Percentiles rank a stretch among this genome's conserved stretches.
Conservation (phyloP, 176 grass and related monocot species). For the Oryza australiensis region DNA sequence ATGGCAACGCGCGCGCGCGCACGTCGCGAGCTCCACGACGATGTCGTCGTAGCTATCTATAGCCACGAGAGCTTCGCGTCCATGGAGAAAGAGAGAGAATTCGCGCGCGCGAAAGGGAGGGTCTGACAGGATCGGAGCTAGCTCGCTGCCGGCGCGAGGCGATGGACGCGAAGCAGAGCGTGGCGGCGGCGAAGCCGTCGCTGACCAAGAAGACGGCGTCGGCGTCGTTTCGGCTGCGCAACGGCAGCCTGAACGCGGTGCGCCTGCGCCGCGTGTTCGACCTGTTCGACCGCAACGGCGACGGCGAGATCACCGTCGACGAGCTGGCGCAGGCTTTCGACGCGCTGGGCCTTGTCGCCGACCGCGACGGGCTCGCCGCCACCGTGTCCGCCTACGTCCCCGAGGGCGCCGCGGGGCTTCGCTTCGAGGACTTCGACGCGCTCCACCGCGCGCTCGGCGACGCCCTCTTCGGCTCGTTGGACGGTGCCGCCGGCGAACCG, state of each 20-base stretch:
- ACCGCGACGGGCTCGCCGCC: conserved; percentile 18
- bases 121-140: not conserved
- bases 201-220: not conserved
- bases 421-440: conserved; percentile 45
- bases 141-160: no score
- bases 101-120: not conserved
- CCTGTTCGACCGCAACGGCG: conserved; percentile 52
- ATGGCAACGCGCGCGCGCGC: not conserved
- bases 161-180: not conserved
- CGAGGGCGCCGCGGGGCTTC: conserved; percentile 25
- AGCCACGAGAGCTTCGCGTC: not conserved
- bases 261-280: conserved; percentile 50
- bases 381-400: conserved; percentile 33
- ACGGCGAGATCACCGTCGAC: conserved; percentile 45
- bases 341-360: conserved; percentile 38
- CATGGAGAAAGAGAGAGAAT: not conserved
- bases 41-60: not conserved
- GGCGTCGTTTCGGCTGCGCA: conserved; percentile 46
- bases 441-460: conserved; percentile 46
- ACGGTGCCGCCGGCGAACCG: not conserved
- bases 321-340: conserved; percentile 45
- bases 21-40: no score
- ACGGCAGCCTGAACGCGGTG: conserved; percentile 42
- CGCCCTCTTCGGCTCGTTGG: conserved; percentile 26
- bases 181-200: conserved; percentile 1